These are phyloP conservation scores for Rickenella mellea DNA, from an alignment of 768 basidiomycete species.

Conservation along the genomic window DNA sequence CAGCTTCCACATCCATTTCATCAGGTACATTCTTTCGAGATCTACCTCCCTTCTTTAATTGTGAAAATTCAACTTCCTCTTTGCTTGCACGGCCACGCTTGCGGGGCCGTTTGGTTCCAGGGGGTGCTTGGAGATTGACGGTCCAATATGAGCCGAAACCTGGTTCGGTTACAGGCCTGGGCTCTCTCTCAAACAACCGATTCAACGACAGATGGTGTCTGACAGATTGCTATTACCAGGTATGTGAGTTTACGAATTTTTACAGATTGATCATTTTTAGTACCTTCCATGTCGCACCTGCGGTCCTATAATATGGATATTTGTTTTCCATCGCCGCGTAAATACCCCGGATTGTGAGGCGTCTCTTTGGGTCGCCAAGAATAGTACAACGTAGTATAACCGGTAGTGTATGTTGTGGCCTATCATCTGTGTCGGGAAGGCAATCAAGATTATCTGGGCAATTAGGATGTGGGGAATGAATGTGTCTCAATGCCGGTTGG, in stretches of 20 bases:
- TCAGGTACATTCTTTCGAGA: neutral
- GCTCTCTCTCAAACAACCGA: slow-evolving; percentile 73
- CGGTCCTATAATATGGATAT: slow-evolving; percentile 72
- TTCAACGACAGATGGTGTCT: slow-evolving; percentile 79
- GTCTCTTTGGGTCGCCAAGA: slow-evolving; percentile 63
- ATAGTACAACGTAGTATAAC: slow-evolving; percentile 81
- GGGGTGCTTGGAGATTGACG: slow-evolving; percentile 77
- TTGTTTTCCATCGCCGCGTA: slow-evolving; percentile 83
- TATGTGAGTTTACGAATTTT: neutral
- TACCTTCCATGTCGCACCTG: slow-evolving; percentile 83
- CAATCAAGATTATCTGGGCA: slow-evolving; percentile 74
- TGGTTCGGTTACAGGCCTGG: slow-evolving; percentile 74
- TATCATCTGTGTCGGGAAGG: slow-evolving; percentile 67
- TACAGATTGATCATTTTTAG: slow-evolving; percentile 5
- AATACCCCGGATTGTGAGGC: slow-evolving; percentile 76
- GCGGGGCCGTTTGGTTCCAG: slow-evolving; percentile 77
- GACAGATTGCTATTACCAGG: slow-evolving; percentile 62
- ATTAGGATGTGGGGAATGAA: slow-evolving; percentile 59
- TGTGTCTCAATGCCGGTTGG: too few relatives aligned
- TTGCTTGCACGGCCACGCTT: slow-evolving; percentile 64
- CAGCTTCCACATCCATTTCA: neutral
- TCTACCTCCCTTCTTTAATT: neutral
- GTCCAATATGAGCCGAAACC: slow-evolving; percentile 89
- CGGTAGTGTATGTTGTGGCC: slow-evolving; percentile 78
- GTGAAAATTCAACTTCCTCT: slow-evolving; percentile 17